Evolutionary conservation across 2,329 filamentous ascomycete genomes (phyloP).

Genomic region (Sclerotinia borealis): DNA sequence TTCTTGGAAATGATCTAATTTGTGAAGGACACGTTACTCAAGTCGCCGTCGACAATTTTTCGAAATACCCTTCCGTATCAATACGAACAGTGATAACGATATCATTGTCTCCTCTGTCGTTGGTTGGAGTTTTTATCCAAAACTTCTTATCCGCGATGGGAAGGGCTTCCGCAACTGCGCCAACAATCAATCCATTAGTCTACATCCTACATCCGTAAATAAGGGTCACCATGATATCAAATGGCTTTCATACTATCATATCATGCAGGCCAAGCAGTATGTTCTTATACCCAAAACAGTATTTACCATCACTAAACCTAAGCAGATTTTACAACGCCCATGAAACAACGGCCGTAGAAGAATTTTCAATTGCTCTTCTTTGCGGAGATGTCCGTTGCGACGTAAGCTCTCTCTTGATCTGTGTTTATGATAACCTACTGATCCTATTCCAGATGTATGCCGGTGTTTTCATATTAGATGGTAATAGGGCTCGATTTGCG

Average conservation of each 20-base stretch:
- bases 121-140: constrained; percentile 93
- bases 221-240: constrained; percentile 61
- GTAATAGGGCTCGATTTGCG: constrained; percentile 77
- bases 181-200: constrained; percentile 83
- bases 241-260: constrained; percentile 93
- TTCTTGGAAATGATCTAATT: background rate
- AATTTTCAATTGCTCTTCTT: constrained; percentile 75
- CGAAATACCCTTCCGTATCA: constrained; percentile 68
- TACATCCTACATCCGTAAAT: constrained; percentile 88
- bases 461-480: constrained; percentile 80
- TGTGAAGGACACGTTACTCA: constrained; percentile 50
- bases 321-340: constrained; percentile 77
- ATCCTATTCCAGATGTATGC: constrained; percentile 62
- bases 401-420: constrained; percentile 40
- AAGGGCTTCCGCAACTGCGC: constrained; percentile 87
- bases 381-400: constrained; percentile 87
- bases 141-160: constrained; percentile 75
- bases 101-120: constrained; percentile 73
- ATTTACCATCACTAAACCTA: constrained; percentile 21
- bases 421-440: constrained; percentile 16
- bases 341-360: constrained; percentile 74
- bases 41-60: constrained; percentile 67
- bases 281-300: constrained; percentile 27
- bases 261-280: constrained; percentile 85
- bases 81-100: constrained; percentile 75